A percentile compares a stretch with the other conserved stretches of the same genome.
These are phyloP conservation scores for Argentina anserina DNA, from an alignment of 306 rosid species.

Conservation along the genomic window DNA sequence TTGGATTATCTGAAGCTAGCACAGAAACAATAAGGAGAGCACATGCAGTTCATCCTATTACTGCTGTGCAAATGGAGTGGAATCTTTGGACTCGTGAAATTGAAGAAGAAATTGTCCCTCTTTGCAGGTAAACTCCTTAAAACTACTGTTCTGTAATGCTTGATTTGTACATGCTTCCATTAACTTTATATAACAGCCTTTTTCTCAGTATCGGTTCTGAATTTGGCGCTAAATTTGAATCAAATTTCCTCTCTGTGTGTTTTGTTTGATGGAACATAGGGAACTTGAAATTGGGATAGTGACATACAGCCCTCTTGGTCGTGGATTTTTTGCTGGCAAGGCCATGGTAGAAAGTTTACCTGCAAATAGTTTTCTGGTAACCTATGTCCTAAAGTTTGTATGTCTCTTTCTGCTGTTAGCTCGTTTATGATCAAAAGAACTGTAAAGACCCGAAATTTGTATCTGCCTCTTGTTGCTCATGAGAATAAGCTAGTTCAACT, in stretches of 20 bases:
- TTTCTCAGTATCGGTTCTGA: neutral
- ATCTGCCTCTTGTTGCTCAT: neutral
- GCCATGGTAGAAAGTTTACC: conserved; percentile 24
- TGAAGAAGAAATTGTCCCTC: conserved; percentile 57
- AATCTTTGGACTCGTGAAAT: conserved; percentile 76
- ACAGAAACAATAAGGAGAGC: conserved; percentile 68
- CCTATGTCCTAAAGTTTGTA: neutral
- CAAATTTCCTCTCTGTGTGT: neutral
- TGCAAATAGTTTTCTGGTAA: conserved; percentile 26
- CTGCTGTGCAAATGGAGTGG: conserved; percentile 76
- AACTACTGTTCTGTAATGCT: neutral
- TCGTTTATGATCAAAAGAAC: neutral
- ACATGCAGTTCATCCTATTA: conserved; percentile 72
- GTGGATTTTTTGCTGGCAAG: conserved; percentile 38
- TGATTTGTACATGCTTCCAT: neutral
- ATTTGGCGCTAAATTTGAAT: neutral
- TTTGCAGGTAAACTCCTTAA: conserved; percentile 49
- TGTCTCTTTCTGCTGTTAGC: neutral
- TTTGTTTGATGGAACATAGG: conserved; percentile 10
- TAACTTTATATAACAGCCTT: neutral
- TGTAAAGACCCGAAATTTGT: neutral
- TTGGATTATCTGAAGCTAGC: conserved; percentile 74
- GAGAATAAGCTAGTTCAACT: neutral
- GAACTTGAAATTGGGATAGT: conserved; percentile 41
- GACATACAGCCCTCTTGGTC: conserved; percentile 40